phyloP scores from a whole-genome alignment of 371 early-diverging fungal species.

The Mucor plumbeus region DNA sequence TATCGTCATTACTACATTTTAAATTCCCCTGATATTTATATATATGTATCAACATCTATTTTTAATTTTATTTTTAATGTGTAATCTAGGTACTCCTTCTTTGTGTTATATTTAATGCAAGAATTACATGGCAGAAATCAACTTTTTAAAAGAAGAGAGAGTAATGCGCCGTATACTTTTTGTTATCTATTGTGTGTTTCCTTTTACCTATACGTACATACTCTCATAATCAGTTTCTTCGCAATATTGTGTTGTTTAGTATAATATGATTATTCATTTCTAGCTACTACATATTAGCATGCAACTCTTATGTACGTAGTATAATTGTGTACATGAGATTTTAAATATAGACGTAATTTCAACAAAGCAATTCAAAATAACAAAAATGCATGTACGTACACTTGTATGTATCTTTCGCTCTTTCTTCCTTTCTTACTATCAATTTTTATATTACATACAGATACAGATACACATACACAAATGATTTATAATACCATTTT shows the following conservation, averaged over 20 bases:
- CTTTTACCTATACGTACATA: background rate
- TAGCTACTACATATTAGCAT: background rate
- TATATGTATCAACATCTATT: background rate
- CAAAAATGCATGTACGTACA: slow-evolving; percentile 1
- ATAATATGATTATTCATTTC: background rate
- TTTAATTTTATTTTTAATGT: background rate
- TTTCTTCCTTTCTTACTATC: background rate
- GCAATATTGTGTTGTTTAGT: background rate
- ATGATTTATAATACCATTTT: slow-evolving; percentile 1
- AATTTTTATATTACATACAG: background rate
- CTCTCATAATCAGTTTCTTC: background rate
- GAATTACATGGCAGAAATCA: slow-evolving; percentile 3
- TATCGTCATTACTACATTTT: background rate
- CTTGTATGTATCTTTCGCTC: background rate
- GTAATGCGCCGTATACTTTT: background rate
- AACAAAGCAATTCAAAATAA: background rate
- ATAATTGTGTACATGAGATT: background rate
- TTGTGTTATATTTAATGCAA: background rate
- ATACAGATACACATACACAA: background rate
- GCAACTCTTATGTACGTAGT: slow-evolving; percentile 1
- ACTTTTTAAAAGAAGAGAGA: background rate
- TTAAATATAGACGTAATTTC: background rate
- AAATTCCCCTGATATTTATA: background rate
- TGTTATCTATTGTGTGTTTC: background rate
- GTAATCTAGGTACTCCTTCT: background rate